phyloP scores from a whole-genome alignment of 768 basidiomycete species.

The Pleurotus cornucopiae region DNA sequence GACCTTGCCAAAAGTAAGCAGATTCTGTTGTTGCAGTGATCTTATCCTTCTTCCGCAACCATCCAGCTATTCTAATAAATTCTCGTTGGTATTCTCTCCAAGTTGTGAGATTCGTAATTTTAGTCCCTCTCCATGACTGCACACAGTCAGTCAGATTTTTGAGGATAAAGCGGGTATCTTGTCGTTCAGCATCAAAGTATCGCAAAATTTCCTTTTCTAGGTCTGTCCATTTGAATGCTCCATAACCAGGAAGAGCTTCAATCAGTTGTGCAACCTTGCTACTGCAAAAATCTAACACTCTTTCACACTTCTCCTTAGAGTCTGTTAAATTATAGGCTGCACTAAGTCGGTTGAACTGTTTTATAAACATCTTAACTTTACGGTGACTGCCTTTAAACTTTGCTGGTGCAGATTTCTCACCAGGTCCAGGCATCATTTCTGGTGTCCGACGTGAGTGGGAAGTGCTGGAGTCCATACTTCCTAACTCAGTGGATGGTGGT shows the following conservation, averaged over 20 bases:
- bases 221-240: neutral
- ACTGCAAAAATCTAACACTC: neutral
- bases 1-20: slow-evolving; percentile 13
- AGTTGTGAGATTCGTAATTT: neutral
- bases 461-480: too few species aligned
- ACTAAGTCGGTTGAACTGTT: neutral
- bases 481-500: too few species aligned
- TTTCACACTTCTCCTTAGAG: neutral
- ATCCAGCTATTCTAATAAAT: slow-evolving; percentile 10
- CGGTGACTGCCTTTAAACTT: slow-evolving; percentile 1
- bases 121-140: neutral
- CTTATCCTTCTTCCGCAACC: slow-evolving; percentile 9
- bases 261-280: neutral
- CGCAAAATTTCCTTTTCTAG: neutral
- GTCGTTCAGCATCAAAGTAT: slow-evolving; percentile 1
- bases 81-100: slow-evolving; percentile 10
- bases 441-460: neutral
- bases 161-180: neutral
- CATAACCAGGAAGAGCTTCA: neutral
- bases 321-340: slow-evolving; percentile 1
- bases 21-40: slow-evolving; percentile 4
- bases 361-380: neutral
- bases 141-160: neutral
- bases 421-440: slow-evolving; percentile 2
- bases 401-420: neutral